Percentiles rank a stretch among this genome's conserved stretches.
Conservation (phyloP, 23 red algal species). For the Gracilaria gracilis region DNA sequence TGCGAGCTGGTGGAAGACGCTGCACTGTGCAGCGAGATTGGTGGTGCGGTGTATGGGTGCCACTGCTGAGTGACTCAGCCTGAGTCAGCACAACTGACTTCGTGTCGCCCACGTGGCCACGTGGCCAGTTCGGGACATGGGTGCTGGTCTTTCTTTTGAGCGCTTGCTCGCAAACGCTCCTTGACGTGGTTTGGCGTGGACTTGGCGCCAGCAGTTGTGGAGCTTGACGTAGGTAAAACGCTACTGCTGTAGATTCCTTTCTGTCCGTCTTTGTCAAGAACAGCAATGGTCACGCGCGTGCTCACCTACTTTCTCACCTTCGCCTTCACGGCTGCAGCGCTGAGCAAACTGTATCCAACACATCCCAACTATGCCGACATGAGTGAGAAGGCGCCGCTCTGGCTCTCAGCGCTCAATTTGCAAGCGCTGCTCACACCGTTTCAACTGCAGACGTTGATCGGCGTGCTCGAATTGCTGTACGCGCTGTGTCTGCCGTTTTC, state of each 20-base stretch:
- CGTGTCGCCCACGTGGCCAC: conserved; percentile 4
- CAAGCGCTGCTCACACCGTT: neutral
- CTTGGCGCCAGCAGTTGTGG: too few relatives aligned
- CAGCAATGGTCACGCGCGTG: neutral
- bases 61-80: too few relatives aligned
- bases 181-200: too few relatives aligned
- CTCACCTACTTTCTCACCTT: conserved; percentile 18
- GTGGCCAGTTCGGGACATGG: neutral
- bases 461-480: neutral
- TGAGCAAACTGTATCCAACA: conserved; percentile 1
- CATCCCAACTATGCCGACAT: conserved; percentile 23
- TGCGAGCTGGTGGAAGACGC: too few relatives aligned
- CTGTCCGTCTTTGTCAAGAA: neutral
- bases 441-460: conserved; percentile 11
- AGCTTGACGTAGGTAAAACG: too few relatives aligned
- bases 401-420: conserved; percentile 6
- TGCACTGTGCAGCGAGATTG: too few relatives aligned
- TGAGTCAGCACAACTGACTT: too few relatives aligned
- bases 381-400: neutral
- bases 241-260: too few relatives aligned
- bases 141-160: too few relatives aligned
- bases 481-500: conserved; percentile 1
- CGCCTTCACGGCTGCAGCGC: conserved; percentile 19
- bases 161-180: too few relatives aligned
- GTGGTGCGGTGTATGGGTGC: neutral